Evolutionary conservation across 2,329 filamentous ascomycete species (phyloP), one percentile per base, ranked within the genome.

Genomic region (Anthostomella pinea): DNA sequence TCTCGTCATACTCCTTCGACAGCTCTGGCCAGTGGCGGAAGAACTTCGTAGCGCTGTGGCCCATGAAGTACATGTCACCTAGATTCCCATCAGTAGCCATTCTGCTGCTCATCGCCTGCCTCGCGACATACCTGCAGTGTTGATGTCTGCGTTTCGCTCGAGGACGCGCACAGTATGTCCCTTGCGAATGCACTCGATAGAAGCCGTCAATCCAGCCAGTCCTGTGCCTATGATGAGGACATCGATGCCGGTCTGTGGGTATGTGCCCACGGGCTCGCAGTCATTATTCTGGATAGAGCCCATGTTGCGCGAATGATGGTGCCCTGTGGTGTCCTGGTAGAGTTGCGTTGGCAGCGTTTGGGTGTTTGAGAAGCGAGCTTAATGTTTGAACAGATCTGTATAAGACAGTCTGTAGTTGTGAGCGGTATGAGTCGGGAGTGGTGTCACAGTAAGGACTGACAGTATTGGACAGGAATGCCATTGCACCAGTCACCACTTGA

Each of bases 11-110:
- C 45, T 76, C 71, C 32, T 64, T 57, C 25, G 63, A 59, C 52
- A 79, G 62, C 35, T 74, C 69, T 8, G 72, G 71, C 72, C 72
- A 76, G 41, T 75, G 70, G 53, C 69, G 71, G 53, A 77, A 67
- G 58, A 75, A 75, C 23, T 63, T 65, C 28, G 70, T 77, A 15
- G 73, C 73, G 30, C 69, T 73, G 15, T 77, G 63, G 8, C 73
- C 72, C 69, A 79, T 77, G 53, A 77, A 77, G 58, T 75, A 77
- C 70, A 77, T 77, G 56, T 79, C 75, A 35, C 74, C 74, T 72
- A 35, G 13, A 25, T 11, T n/a, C n/a, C 14, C 2, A 46, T 24
- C 31, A 21, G 39, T 18, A 43, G 30, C 28, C 11, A 23, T 9
- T n/a, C 11, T 42, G 19, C 41, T 17, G 32, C 29, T 14, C 7